phyloP scores from a whole-genome alignment of 345 rosid genomes.

The Citrus unshiu region DNA sequence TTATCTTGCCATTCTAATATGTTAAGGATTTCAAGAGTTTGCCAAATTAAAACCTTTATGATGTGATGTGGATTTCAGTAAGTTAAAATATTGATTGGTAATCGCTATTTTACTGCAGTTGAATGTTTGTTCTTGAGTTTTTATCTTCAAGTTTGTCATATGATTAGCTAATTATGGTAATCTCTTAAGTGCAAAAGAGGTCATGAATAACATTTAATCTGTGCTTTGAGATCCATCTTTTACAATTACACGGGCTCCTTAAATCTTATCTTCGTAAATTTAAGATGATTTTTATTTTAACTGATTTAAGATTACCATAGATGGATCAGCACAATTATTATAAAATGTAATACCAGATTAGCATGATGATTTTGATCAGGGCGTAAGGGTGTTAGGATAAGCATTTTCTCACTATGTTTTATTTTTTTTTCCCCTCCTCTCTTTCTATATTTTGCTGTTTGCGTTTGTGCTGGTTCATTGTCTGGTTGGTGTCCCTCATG shows the following conservation, averaged over 20 bases:
- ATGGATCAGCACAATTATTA: not conserved
- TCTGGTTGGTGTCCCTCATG: not conserved
- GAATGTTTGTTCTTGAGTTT: not conserved
- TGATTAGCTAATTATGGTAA: not conserved
- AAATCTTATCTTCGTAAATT: not conserved
- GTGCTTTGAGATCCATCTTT: not conserved
- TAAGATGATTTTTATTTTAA: not conserved
- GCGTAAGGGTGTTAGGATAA: not conserved
- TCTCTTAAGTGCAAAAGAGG: not conserved
- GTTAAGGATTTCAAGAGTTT: not conserved
- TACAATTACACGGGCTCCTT: not conserved
- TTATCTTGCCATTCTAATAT: not conserved
- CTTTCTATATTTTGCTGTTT: not conserved
- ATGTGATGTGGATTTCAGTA: not conserved
- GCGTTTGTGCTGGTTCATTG: not conserved
- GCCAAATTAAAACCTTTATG: not conserved
- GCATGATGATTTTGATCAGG: not conserved
- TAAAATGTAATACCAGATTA: not conserved
- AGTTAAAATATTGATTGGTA: not conserved
- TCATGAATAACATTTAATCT: not conserved
- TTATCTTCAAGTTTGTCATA: not conserved
- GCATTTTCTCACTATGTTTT: not conserved
- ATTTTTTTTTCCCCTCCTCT: too few relatives aligned
- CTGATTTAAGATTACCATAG: too few relatives aligned
- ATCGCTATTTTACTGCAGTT: not conserved